Evolutionary conservation across 192 early-diverging fungal species (phyloP), one percentile per base, ranked within the genome.

Genomic region (Coemansia sp.): DNA sequence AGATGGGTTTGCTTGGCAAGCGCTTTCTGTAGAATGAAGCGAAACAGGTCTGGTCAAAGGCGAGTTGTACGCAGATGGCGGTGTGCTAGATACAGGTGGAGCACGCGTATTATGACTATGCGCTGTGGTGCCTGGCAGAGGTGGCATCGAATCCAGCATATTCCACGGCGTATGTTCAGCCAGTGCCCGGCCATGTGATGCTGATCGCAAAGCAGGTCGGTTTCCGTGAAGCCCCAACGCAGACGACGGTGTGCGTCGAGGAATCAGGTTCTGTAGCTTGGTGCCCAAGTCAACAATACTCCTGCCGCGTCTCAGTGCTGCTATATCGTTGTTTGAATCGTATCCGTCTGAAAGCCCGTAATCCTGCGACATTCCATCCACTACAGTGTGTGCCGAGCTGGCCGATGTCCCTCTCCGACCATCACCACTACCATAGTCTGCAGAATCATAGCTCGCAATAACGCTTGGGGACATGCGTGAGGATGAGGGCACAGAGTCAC

Each of bases 231-330:
- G 17, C 29, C 54, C 67, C 48, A 56, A 25, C 34, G 33, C 12
- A 22, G 45, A 52, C 2, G 60, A 31, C 29, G 38, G 68, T 14
- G 56, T 54, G 38, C 66, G 69, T n/a, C 78, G 78, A 5, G 78
- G 78, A 48, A 81, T 75, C 22, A 81, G 56, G 50, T 76, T 73
- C 66, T 81, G 73, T 51, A 81, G 51, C 8, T 69, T 64, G 1
- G 48, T 58, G 1, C 78, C 67, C 18, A 75, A 49, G 49, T 81
- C 78, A 28, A 70, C 67, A 4, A 81, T 72, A 38, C 72, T 72
- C 3, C 72, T 56, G 1, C 66, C 69, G 12, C 67, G 75, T 31
- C 60, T 63, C 34, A 36, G 34, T 36, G 34, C n/a, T n/a, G n/a
- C n/a, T n/a, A n/a, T n/a, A n/a, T n/a, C n/a, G n/a, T n/a, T n/a